Percentiles rank a stretch among this genome's conserved stretches.
Conservation (phyloP, 345 rosid species). For the Eucalyptus curtisii region DNA sequence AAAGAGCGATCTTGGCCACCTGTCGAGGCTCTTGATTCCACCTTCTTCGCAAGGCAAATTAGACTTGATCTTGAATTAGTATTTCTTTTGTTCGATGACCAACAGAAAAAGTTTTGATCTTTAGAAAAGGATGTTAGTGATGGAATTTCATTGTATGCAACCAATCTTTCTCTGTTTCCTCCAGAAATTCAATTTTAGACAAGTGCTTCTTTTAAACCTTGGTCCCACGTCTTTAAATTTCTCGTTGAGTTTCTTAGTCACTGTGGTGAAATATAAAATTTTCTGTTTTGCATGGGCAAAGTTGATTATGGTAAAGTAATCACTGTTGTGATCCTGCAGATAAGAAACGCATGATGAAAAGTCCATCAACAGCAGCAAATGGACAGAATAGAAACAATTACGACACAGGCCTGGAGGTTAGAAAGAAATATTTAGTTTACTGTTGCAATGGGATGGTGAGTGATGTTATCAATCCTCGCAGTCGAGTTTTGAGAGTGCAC, state of each 20-base stretch:
- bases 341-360: not conserved
- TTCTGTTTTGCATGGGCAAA: not conserved
- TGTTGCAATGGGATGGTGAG: not conserved
- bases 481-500: not conserved
- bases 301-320: not conserved
- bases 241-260: not conserved
- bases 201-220: not conserved
- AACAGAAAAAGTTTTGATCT: not conserved
- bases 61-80: not conserved
- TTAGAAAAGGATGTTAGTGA: not conserved
- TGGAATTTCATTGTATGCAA: not conserved
- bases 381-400: not conserved
- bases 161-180: not conserved
- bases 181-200: not conserved
- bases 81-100: not conserved
- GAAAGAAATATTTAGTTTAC: not conserved
- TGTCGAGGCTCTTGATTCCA: not conserved
- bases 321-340: not conserved
- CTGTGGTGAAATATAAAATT: not conserved
- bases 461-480: not conserved
- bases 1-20: not conserved
- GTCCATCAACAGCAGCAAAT: not conserved
- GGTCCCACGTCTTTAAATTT: not conserved
- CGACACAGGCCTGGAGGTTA: fast-evolving
- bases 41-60: not conserved